Base-by-base conservation (phyloP, 148 eudicot genomes). In the Linanthus parryae region DNA sequence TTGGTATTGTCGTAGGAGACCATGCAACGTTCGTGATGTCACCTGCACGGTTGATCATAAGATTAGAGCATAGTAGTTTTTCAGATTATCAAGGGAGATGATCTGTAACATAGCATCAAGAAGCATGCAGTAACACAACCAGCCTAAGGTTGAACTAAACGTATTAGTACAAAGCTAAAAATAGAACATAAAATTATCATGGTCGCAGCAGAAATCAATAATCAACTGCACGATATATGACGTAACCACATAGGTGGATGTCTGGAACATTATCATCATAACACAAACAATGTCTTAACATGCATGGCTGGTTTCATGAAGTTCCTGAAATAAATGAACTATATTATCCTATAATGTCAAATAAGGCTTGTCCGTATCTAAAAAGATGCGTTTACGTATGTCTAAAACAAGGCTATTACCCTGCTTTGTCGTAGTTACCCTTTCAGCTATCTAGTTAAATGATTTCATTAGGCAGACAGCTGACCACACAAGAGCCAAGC, bases 11-110 rank as follows among this genome's bases (percentile, higher is more conserved):
- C 48, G 31, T 68, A 44, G 99, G 91, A 15, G 96, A 70, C 99
- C 99, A 94, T 13, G 74, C 77, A 58, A 94, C 70, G 73, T 77
- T 76, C 20, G 91, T 80, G 58, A 94, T 84, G 49, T 88, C 86
- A 72, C 74, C 99, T 94, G 96, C 78, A 73, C 22, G 40, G 46
- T 27, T 34, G 19, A 57, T 37, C 15, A n/a, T 12, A 14, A 61
- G 31, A 19, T 44, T 39, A 30, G 36, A 20, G 19, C 52, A 48
- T 2, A 54, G 54, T 27, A n/a, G n/a, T 27, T 15, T 20, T 57
- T 11, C 15, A 18, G 2, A 64, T 44, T 21, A 43, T 42, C 19
- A 30, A 26, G 31, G 44, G 44, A 53, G 55, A 51, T 1, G 33
- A 38, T 10, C 13, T 59, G 30, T 27, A 24, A 40, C 39, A 28